Conservation (phyloP, 2,329 filamentous ascomycete species). For the Aspergillus ochraceoroseus region DNA sequence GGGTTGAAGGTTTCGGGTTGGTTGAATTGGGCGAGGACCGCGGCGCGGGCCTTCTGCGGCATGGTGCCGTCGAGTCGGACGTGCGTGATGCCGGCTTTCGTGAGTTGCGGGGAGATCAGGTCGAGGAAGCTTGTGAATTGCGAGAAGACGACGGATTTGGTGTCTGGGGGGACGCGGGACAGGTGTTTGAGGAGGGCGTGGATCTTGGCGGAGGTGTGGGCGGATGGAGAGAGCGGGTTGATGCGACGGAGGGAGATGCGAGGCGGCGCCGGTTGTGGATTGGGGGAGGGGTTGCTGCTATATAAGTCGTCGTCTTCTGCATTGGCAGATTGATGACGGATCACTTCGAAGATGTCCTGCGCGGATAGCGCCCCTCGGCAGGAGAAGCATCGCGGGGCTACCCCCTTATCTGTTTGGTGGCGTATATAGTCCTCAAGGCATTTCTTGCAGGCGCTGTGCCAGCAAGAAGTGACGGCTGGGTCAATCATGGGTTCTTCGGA, state of each 20-base stretch:
- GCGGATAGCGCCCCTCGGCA: slow-evolving; percentile 78
- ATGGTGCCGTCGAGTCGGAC: slow-evolving; percentile 91
- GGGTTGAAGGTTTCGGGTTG: slow-evolving; percentile 38
- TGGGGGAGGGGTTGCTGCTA: slow-evolving; percentile 36
- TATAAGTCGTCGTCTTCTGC: slow-evolving; percentile 39
- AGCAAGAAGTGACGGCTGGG: slow-evolving; percentile 90
- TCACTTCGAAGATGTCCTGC: slow-evolving; percentile 86
- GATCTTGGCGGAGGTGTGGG: slow-evolving; percentile 72
- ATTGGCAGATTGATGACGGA: slow-evolving; percentile 59
- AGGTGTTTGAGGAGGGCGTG: slow-evolving; percentile 72
- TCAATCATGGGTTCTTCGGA: slow-evolving; percentile 93
- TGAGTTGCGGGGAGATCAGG: slow-evolving; percentile 77
- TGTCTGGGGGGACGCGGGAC: slow-evolving; percentile 61
- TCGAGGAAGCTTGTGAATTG: slow-evolving; percentile 97
- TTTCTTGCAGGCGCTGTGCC: slow-evolving; percentile 94
- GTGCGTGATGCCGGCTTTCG: slow-evolving; percentile 65
- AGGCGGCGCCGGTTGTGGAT: slow-evolving; percentile 36
- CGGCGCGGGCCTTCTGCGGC: slow-evolving; percentile 75
- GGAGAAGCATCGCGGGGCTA: slow-evolving; percentile 78
- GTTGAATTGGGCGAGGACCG: slow-evolving; percentile 70
- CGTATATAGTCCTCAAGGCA: slow-evolving; percentile 87
- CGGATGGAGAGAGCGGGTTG: slow-evolving; percentile 57
- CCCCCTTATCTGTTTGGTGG: slow-evolving; percentile 72
- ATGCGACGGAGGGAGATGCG: slow-evolving; percentile 59
- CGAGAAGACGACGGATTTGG: slow-evolving; percentile 90